phyloP scores from a whole-genome alignment of 2,329 filamentous ascomycete genomes.

The Fusarium austroafricanum region DNA sequence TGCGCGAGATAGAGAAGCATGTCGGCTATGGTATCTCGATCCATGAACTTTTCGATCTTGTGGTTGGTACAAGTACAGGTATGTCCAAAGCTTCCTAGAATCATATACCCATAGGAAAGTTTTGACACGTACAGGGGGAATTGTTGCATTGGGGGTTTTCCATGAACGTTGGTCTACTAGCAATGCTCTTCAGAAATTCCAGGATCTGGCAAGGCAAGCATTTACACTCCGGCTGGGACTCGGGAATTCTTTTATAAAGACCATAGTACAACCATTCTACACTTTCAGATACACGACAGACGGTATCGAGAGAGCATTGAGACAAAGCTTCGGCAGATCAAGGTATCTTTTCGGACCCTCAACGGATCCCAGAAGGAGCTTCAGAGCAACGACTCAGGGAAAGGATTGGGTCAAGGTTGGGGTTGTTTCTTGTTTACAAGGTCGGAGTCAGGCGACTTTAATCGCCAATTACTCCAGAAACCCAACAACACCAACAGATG shows the following conservation, averaged over 20 bases:
- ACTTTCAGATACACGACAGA: conserved; percentile 10
- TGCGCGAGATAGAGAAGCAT: conserved; percentile 1
- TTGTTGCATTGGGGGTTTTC: conserved; percentile 20
- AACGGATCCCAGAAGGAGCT: neutral
- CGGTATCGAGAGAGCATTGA: conserved; percentile 7
- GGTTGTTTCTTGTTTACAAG: conserved; percentile 11
- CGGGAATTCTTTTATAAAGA: neutral
- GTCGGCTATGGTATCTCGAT: conserved; percentile 7
- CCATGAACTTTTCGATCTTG: conserved; percentile 29
- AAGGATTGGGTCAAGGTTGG: conserved; percentile 23
- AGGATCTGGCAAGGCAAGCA: neutral
- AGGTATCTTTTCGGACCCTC: conserved; percentile 7
- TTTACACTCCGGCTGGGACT: conserved; percentile 3
- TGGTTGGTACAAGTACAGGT: conserved; percentile 28
- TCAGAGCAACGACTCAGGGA: neutral
- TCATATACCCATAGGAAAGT: too few species aligned
- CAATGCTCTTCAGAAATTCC: neutral
- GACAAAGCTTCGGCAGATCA: neutral
- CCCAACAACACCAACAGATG: neutral
- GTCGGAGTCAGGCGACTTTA: neutral
- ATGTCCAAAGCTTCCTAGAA: too few species aligned
- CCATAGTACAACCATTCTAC: conserved; percentile 16
- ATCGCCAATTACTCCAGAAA: conserved; percentile 30
- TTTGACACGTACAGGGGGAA: neutral
- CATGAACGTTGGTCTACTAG: neutral